Conservation (phyloP, 805 yeast genomes). For the Ogataea allantospora region DNA sequence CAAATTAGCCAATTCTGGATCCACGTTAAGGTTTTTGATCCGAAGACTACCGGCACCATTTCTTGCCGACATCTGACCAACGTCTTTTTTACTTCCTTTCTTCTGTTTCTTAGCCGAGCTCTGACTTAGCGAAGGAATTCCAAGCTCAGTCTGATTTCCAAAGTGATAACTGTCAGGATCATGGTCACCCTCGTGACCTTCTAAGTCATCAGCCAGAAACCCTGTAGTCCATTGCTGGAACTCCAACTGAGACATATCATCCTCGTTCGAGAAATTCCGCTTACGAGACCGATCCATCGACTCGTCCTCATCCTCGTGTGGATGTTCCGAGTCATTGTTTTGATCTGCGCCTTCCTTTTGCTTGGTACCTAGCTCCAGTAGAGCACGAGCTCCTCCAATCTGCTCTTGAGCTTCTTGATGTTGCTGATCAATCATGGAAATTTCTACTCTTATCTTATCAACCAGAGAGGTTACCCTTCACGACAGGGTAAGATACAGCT, state of each 20-base stretch:
- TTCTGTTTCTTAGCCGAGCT: conserved; percentile 12
- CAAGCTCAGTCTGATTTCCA: conserved; percentile 13
- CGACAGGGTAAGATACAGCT: conserved; percentile 14
- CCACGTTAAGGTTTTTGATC: conserved; percentile 41
- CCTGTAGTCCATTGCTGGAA: conserved; percentile 55
- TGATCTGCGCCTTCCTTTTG: conserved; percentile 19
- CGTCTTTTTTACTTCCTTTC: conserved; percentile 12
- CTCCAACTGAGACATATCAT: conserved; percentile 44
- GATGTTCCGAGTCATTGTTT: conserved; percentile 7
- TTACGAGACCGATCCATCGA: conserved; percentile 41
- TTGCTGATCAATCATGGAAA: conserved; percentile 8
- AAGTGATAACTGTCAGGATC: conserved; percentile 16
- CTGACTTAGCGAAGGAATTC: conserved; percentile 17
- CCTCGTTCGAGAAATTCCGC: conserved; percentile 37
- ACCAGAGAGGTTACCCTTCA: conserved; percentile 14
- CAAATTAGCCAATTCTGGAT: conserved; percentile 55
- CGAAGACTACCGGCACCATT: not conserved
- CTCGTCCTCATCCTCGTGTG: conserved; percentile 70
- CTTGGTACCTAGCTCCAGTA: conserved; percentile 26
- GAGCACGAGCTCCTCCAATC: conserved; percentile 31
- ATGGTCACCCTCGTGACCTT: conserved; percentile 22
- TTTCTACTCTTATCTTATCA: conserved; percentile 8
- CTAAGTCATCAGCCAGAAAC: conserved; percentile 44
- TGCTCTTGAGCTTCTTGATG: conserved; percentile 19
- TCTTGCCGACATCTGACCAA: not conserved